Percentiles rank a stretch among this genome's conserved stretches.
phyloP scores from a whole-genome alignment of 192 early-diverging fungal species.

The Endogone sp. region DNA sequence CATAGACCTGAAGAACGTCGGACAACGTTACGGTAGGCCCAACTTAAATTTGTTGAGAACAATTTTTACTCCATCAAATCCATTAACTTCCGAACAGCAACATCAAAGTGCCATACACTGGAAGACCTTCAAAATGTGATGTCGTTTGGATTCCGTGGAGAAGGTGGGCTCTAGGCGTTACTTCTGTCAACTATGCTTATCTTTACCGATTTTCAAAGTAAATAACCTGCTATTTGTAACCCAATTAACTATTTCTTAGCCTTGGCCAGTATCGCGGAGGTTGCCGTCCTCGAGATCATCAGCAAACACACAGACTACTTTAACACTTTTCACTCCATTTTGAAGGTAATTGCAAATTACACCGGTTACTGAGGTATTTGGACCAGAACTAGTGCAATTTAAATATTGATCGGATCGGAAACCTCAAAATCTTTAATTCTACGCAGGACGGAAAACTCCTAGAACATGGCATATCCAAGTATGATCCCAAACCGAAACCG shows the following conservation, averaged over 20 bases:
- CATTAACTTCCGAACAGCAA: slow-evolving; percentile 27
- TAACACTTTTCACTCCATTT: slow-evolving; percentile 32
- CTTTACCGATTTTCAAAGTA: too few species aligned
- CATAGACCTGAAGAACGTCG: slow-evolving; percentile 42
- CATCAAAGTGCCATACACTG: slow-evolving; percentile 51
- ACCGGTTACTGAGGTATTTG: too few species aligned
- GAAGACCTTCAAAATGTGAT: slow-evolving; percentile 29
- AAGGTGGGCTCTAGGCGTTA: slow-evolving; percentile 60
- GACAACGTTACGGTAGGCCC: slow-evolving; percentile 34
- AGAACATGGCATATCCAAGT: slow-evolving; percentile 35
- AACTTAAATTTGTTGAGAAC: too few species aligned
- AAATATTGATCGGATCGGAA: too few species aligned
- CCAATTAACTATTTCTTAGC: slow-evolving; percentile 37
- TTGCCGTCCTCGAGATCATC: slow-evolving; percentile 47
- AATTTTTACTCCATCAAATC: not conserved
- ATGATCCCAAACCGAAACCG: slow-evolving; percentile 23
- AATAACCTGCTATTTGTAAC: too few species aligned
- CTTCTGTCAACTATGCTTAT: too few species aligned
- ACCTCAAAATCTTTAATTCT: too few species aligned
- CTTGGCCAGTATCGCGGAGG: slow-evolving; percentile 40
- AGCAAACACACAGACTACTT: slow-evolving; percentile 31
- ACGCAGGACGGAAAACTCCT: slow-evolving; percentile 45
- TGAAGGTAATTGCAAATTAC: slow-evolving; percentile 41
- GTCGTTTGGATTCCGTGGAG: slow-evolving; percentile 69
- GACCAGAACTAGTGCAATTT: too few species aligned